phyloP scores from a whole-genome alignment of 2,329 filamentous ascomycete species.

The Aspergillus sp. region DNA sequence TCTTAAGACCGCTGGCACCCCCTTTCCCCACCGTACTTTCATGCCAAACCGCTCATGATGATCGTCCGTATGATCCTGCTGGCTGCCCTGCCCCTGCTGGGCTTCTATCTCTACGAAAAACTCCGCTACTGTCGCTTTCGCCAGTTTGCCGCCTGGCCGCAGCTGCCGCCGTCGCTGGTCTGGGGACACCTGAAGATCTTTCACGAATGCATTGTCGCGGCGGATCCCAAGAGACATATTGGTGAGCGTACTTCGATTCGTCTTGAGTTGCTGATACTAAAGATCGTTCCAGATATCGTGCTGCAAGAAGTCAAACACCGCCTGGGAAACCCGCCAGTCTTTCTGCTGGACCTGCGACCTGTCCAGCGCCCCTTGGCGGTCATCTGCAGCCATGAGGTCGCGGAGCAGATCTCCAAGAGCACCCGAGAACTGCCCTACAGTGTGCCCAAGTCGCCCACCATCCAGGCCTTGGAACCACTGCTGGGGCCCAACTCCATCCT shows the following conservation, averaged over 20 bases:
- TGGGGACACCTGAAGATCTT: constrained; percentile 14
- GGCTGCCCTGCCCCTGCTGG: not conserved
- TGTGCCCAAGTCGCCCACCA: constrained; percentile 9
- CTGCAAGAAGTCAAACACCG: not conserved
- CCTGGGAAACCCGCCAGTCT: constrained; percentile 8
- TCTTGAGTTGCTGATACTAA: not conserved
- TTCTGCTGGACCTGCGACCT: constrained; percentile 15
- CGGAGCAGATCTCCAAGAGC: constrained; percentile 15
- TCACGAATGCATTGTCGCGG: constrained; percentile 6
- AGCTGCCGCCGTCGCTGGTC: constrained; percentile 12
- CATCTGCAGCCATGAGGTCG: constrained; percentile 16
- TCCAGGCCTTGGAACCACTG: not conserved
- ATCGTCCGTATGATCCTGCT: not conserved
- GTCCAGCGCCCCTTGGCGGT: constrained; percentile 6
- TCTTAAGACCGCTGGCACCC: not conserved
- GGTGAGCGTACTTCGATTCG: not conserved
- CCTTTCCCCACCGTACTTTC: not conserved
- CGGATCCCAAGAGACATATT: constrained; percentile 6
- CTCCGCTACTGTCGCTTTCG: constrained; percentile 7
- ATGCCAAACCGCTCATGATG: not conserved
- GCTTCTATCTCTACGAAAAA: constrained; percentile 1
- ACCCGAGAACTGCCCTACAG: constrained; percentile 19
- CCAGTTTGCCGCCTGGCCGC: constrained; percentile 12
- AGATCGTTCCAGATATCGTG: not conserved
- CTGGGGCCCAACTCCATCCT: constrained; percentile 12